Base-by-base conservation (phyloP, 75 land plant genomes). In the Adiantum capillusveneris region DNA sequence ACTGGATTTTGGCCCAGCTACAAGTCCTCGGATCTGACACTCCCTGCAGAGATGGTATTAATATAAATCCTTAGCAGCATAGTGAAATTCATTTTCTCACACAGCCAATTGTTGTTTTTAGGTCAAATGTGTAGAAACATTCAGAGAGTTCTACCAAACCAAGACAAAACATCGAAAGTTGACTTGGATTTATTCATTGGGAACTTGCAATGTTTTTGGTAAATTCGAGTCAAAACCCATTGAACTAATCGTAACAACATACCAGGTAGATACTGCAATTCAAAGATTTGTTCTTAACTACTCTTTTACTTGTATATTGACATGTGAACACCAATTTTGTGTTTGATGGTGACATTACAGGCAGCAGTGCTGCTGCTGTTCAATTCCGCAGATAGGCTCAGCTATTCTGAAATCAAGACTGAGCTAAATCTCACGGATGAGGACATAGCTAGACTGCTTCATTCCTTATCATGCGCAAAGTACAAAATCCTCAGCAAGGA, bases 1-100 rank as follows among this genome's bases (percentile, higher is more conserved):
- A 84, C 98, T 51, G 96, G 91, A 11, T 94, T 81, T 65, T 94
- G 98, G 98, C 98, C 98, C 31, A 93, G 96, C 62, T 93, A 93
- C 62, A 93, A 93, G 59, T 83, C 98, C 6, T 83, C 84, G 62
- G 95, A 89, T 65, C 77, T 93, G 18, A 88, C 93, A 61, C 81
- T 93, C 29, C 98, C 98, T 21, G 79, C 85, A 17, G 98, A 93
- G 62, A 86, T 93, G 98, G 96, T 89, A 34, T 34, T 34, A 9
- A 34, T 34, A 5, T 34, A 9, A 34, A 34, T 34, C 9, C 37
- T 9, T 5, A 34, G 37, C 9, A 34, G n/a, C n/a, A n/a, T n/a
- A n/a, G n/a, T n/a, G n/a, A n/a, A n/a, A n/a, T n/a, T 34, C 9
- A 5, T 9, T 34, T 34, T 9, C 37, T 34, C 9, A 34, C 37